Conservation (phyloP, 2,329 filamentous ascomycete genomes). For the Clonostachys chloroleuca region DNA sequence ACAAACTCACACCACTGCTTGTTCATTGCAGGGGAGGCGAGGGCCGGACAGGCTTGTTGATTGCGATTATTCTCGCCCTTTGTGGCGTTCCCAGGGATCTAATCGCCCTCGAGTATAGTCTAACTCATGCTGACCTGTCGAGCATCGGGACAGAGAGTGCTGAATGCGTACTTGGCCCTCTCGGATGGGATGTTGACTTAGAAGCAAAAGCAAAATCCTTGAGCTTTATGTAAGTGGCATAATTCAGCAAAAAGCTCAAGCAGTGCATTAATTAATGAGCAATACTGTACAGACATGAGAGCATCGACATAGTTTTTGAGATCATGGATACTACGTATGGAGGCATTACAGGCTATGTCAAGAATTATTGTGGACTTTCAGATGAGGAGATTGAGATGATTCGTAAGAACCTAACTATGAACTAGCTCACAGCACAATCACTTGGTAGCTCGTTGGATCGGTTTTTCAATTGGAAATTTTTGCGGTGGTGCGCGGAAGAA, state of each 20-base stretch:
- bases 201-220: no score
- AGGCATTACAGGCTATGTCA: constrained; percentile 59
- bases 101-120: constrained; percentile 62
- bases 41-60: constrained; percentile 69
- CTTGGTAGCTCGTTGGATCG: no score
- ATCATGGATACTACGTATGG: constrained; percentile 58
- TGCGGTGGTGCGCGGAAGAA: no score
- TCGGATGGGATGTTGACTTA: no score
- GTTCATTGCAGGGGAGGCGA: constrained; percentile 76
- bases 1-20: constrained; percentile 44
- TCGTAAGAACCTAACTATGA: constrained; percentile 39
- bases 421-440: no score
- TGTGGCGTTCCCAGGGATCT: constrained; percentile 54
- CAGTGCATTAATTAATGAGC: no score
- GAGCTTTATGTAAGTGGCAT: no score
- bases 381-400: constrained; percentile 49
- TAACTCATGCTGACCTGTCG: constrained; percentile 58
- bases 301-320: constrained; percentile 42
- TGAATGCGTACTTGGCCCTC: no score
- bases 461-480: no score
- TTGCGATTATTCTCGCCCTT: constrained; percentile 60
- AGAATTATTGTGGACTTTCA: constrained; percentile 51
- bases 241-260: no score
- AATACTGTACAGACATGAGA: constrained; percentile 28
- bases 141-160: no score